These are phyloP conservation scores for Nepenthes gracilis DNA, from an alignment of 148 eudicot species.

Conservation along the genomic window DNA sequence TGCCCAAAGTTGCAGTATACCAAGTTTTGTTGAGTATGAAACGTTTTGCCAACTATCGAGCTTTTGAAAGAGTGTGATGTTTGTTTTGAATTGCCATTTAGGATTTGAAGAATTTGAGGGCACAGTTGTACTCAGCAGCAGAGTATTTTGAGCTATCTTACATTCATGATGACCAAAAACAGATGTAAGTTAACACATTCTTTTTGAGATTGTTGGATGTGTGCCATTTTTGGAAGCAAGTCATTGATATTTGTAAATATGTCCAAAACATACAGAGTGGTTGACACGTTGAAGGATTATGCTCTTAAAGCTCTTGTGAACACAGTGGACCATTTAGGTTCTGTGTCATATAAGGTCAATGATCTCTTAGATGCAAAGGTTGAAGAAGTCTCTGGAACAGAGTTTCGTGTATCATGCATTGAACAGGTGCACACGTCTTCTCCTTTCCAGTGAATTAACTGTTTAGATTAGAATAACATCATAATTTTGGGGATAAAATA, in stretches of 20 bases:
- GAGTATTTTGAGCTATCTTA: conserved; percentile 84
- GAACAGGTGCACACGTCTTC: conserved; percentile 47
- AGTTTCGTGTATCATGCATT: conserved; percentile 68
- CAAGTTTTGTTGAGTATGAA: neutral
- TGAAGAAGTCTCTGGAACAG: conserved; percentile 68
- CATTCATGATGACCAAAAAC: conserved; percentile 70
- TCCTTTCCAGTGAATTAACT: neutral
- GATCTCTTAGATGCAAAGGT: conserved; percentile 77
- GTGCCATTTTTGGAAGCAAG: neutral
- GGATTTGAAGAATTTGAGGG: conserved; percentile 88
- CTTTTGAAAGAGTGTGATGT: neutral
- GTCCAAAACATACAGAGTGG: conserved; percentile 49
- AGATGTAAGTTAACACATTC: conserved; percentile 41
- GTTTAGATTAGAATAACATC: no score
- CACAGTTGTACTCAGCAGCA: conserved; percentile 86
- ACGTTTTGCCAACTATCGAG: neutral
- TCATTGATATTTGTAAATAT: conserved; percentile 10
- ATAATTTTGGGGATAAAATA: no score
- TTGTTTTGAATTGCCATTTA: conserved; percentile 20
- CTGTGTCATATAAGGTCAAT: conserved; percentile 72
- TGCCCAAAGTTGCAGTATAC: neutral
- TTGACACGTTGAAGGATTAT: conserved; percentile 73
- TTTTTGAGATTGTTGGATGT: neutral
- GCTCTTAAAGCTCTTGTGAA: conserved; percentile 82
- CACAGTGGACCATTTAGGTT: conserved; percentile 92